Percentiles rank a stretch among this genome's conserved stretches.
Conservation (phyloP, 2,329 filamentous ascomycete species). For the Capronia coronata region DNA sequence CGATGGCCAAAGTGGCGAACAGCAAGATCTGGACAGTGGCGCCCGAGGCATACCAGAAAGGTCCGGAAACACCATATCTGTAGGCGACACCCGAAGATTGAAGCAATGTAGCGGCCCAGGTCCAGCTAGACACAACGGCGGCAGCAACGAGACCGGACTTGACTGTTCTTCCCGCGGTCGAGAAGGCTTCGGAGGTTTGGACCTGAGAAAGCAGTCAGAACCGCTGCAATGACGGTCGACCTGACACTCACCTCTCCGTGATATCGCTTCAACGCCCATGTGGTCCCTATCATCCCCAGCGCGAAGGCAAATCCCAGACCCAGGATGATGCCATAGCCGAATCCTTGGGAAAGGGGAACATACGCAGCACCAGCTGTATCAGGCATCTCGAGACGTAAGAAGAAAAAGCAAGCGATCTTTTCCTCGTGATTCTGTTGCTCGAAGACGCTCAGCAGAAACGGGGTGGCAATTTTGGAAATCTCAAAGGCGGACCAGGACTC, state of each 20-base stretch:
- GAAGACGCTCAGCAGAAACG: background rate
- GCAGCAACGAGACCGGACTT: slow-evolving; percentile 83
- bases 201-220: slow-evolving; percentile 42
- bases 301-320: slow-evolving; percentile 45
- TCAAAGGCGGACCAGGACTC: background rate
- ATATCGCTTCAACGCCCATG: slow-evolving; percentile 61
- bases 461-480: background rate
- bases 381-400: slow-evolving; percentile 16
- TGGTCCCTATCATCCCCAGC: slow-evolving; percentile 45
- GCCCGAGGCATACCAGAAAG: slow-evolving; percentile 63
- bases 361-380: slow-evolving; percentile 6
- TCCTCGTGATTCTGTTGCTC: no score
- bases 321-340: slow-evolving; percentile 47
- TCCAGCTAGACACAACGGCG: slow-evolving; percentile 90
- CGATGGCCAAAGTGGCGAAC: slow-evolving; percentile 84
- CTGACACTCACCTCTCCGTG: slow-evolving; percentile 49
- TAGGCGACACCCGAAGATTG: slow-evolving; percentile 79
- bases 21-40: slow-evolving; percentile 82
- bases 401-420: background rate
- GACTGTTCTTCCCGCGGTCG: slow-evolving; percentile 76
- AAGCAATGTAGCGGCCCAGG: slow-evolving; percentile 41
- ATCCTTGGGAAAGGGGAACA: slow-evolving; percentile 30
- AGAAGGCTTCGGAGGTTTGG: slow-evolving; percentile 91
- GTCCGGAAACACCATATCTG: slow-evolving; percentile 62
- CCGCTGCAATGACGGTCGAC: background rate